Base-by-base conservation (phyloP, 371 early-diverging fungal genomes). In the Apophysomyces variabilis region DNA sequence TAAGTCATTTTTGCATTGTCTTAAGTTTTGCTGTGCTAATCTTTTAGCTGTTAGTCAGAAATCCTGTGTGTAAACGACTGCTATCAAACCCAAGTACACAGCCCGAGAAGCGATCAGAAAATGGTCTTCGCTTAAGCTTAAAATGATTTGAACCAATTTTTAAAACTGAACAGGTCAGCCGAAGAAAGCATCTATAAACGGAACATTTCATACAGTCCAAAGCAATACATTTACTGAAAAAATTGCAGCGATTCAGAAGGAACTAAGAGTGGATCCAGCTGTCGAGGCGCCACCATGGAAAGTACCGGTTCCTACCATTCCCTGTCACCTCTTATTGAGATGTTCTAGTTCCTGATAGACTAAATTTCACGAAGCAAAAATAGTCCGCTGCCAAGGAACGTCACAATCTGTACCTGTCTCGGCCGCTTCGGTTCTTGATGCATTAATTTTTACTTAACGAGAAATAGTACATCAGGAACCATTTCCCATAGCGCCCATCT, bases 391-490 rank as follows among this genome's bases (percentile, higher is more conserved):
- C 3, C 32, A 26, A 26, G 3, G 32, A 26, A 26, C 32, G 32
- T 26, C 3, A 26, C 32, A 26, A 26, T 26, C 1, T 26, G 32
- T 26, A 1, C 54, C 0, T 35, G 21, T 7, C 21, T 5, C 54
- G 16, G 54, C 21, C 21, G 13, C 45, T 16, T 61, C 26, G 61
- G 61, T 6, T 32, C 39, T 62, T 12, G 62, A 62, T 18, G 50
- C 62, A 1, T 47, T 26, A 6, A 26, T 38, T 12, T 21, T 37
- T 12, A 54, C 32, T 26, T 3, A 3, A 26, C 3, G 32, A 26
- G 3, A 26, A 26, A 26, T 26, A 26, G 32, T 26, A 26, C 32
- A 26, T 26, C 32, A 26, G 32, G 3, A 26, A 26, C 32, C 32
- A 26, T 3, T 26, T 26, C 32, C 32, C 32, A 26, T 26, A 26